Evolutionary conservation across 2,329 filamentous ascomycete species (phyloP).

Genomic region (Lasiodiplodia gonubiensis): DNA sequence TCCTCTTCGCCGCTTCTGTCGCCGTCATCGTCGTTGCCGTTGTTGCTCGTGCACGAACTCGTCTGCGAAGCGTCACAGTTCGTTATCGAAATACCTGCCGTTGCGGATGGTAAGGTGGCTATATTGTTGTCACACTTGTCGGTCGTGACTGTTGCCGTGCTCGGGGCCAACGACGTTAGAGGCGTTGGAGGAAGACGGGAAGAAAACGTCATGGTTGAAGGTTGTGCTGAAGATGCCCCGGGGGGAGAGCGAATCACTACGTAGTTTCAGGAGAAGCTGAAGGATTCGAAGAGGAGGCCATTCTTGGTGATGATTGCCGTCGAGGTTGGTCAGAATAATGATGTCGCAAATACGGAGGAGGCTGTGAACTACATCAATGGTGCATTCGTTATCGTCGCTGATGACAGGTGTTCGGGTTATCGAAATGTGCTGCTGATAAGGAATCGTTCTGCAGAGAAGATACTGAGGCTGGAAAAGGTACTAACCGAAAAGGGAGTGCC

Average conservation of each 20-base stretch:
- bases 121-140: too few relatives aligned
- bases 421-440: neutral
- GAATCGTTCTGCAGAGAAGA: neutral
- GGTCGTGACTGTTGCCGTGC: too few relatives aligned
- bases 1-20: neutral
- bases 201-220: neutral
- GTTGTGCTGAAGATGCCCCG: too few relatives aligned
- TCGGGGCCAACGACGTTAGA: too few relatives aligned
- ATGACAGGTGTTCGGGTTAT: neutral
- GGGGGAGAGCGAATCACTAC: neutral
- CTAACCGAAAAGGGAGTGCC: neutral
- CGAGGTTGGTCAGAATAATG: too few relatives aligned
- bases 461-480: neutral
- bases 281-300: neutral
- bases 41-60: neutral
- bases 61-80: neutral
- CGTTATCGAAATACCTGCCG: neutral
- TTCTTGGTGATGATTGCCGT: neutral
- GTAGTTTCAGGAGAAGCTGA: neutral
- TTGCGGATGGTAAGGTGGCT: neutral
- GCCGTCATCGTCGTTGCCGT: neutral
- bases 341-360: neutral
- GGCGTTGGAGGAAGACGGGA: too few relatives aligned
- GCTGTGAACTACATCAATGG: neutral
- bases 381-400: neutral